phyloP scores from a whole-genome alignment of 78 protist genomes.

The Dictyostelium brefeldianum region DNA sequence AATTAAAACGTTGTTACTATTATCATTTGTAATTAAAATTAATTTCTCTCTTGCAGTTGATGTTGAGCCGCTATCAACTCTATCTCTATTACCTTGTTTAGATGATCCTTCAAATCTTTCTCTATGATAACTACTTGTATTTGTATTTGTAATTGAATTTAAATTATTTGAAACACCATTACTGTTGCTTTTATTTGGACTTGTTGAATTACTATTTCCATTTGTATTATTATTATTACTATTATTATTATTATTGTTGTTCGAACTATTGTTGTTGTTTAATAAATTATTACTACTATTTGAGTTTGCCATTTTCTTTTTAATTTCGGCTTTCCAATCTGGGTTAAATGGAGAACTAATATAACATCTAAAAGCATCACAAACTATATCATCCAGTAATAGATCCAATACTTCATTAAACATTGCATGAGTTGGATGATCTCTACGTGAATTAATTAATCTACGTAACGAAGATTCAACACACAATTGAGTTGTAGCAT shows the following conservation, averaged over 20 bases:
- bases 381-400: slow-evolving; percentile 56
- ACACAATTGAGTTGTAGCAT: slow-evolving; percentile 20
- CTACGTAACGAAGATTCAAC: slow-evolving; percentile 19
- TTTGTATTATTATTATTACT: background rate
- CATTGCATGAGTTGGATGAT: background rate
- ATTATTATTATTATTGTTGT: background rate
- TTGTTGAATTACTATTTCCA: background rate
- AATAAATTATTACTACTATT: background rate
- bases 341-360: slow-evolving; percentile 59
- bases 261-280: background rate
- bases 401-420: slow-evolving; percentile 60
- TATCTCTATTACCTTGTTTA: background rate
- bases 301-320: background rate
- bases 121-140: background rate
- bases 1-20: background rate
- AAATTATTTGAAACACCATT: background rate
- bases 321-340: slow-evolving; percentile 43
- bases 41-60: background rate
- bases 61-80: background rate
- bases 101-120: background rate
- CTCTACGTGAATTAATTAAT: slow-evolving; percentile 3
- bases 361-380: slow-evolving; percentile 60
- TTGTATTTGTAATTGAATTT: background rate
- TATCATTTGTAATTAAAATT: background rate
- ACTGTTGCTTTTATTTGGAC: background rate